Evolutionary conservation across 805 yeast species (phyloP), one percentile per base, ranked within the genome.

Genomic region (Teunomyces stri): DNA sequence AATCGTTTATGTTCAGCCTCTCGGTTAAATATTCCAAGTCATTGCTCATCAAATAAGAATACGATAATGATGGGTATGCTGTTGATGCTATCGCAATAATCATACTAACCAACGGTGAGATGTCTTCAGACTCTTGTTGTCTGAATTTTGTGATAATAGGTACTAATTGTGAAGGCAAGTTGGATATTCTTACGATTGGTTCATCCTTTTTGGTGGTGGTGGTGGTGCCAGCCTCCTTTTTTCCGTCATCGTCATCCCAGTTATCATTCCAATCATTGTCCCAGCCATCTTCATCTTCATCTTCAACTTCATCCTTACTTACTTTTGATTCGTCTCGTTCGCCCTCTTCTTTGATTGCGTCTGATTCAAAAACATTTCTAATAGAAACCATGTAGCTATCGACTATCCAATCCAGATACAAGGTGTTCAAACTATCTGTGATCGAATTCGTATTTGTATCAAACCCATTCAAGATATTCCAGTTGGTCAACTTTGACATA

Each of bases 11-110:
- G 1, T 47, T 43, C 16, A 57, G 35, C 18, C 48, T 51, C 39
- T 48, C 44, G 5, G 54, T 42, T 3, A 72, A 53, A 21, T 58
- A 62, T 28, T 54, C 51, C 37, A 72, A 56, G 46, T 72, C 77
- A 47, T 72, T 71, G 44, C 55, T 64, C 11, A 69, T 51, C n/a
- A 70, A 44, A 40, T 68, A 70, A 37, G 74, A 70, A 31, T 61
- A 49, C 2, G 62, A 50, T 3, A 62, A 46, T 0, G 61, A 44
- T 3, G 76, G 75, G 50, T 72, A 72, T 6, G 62, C 53, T 5
- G 62, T 49, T 11, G 64, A 51, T 6, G 72, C 57, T 36, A 72
- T 51, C 5, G 76, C 59, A 11, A 62, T 53, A 9, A 69, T 59
- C 3, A 72, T 50, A 3, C 63, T 59, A 6, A 68, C 41, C 15